Conservation (phyloP, 2,329 filamentous ascomycete genomes). For the Didymellaceae sp. region DNA sequence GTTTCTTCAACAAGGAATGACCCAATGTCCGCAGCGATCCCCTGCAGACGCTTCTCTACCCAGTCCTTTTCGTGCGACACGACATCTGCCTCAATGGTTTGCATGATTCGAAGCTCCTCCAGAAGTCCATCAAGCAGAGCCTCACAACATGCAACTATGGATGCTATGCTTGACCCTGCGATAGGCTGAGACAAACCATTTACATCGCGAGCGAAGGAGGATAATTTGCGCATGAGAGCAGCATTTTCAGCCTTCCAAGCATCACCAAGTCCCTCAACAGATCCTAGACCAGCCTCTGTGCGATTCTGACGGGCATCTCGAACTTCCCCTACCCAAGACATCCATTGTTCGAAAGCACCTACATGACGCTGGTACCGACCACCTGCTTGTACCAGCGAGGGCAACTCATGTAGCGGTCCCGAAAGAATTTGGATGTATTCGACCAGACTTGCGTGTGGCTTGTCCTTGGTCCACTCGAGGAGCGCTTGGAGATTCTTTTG, state of each 20-base stretch:
- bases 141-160: conserved; percentile 39
- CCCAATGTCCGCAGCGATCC: conserved; percentile 35
- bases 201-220: conserved; percentile 39
- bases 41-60: conserved; percentile 43
- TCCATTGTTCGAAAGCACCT: conserved; percentile 44
- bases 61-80: conserved; percentile 44
- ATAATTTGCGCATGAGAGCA: conserved; percentile 44
- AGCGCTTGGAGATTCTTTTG: conserved; percentile 47
- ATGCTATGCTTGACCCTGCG: conserved; percentile 43
- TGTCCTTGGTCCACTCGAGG: conserved; percentile 42
- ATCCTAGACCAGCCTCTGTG: conserved; percentile 17
- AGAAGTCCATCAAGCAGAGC: conserved; percentile 39
- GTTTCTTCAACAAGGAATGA: conserved; percentile 19
- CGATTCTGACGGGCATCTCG: conserved; percentile 28
- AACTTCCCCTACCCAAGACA: conserved; percentile 36
- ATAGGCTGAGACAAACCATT: conserved; percentile 38
- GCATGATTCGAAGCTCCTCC: conserved; percentile 45
- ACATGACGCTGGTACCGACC: conserved; percentile 42
- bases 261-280: conserved; percentile 41
- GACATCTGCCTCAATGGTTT: conserved; percentile 39
- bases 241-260: conserved; percentile 45
- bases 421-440: conserved; percentile 47
- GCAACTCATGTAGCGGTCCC: conserved; percentile 46
- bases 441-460: conserved; percentile 35
- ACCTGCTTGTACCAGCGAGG: conserved; percentile 39